Conservation (phyloP, 768 basidiomycete species). For the Lactarius evosmus region DNA sequence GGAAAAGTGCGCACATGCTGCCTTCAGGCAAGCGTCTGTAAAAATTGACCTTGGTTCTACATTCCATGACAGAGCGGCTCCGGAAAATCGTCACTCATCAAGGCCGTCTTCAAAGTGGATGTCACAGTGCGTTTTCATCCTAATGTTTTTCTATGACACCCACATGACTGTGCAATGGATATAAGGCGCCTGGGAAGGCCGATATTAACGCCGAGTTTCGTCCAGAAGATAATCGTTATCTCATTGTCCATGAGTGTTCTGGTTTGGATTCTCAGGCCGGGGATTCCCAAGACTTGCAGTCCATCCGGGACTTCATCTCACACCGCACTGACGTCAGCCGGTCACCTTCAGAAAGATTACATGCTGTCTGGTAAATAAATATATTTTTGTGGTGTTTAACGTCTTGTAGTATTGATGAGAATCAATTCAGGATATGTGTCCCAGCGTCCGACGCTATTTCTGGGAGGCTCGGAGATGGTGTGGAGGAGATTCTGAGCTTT, state of each 20-base stretch:
- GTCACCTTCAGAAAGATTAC: slow-evolving; percentile 4
- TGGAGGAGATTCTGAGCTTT: neutral
- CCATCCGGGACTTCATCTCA: neutral
- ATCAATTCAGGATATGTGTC: too few relatives aligned
- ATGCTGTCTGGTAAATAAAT: neutral
- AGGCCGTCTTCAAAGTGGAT: slow-evolving; percentile 1
- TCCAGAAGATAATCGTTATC: slow-evolving; percentile 2
- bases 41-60: neutral
- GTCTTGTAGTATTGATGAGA: neutral
- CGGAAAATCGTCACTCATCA: slow-evolving; percentile 19
- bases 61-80: neutral
- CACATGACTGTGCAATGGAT: neutral
- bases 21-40: too few relatives aligned
- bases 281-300: neutral
- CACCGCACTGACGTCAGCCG: neutral
- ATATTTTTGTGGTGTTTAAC: neutral
- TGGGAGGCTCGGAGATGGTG: neutral
- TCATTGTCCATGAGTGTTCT: slow-evolving; percentile 8
- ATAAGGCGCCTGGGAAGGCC: neutral
- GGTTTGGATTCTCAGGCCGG: neutral
- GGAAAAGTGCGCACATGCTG: slow-evolving; percentile 9
- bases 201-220: neutral
- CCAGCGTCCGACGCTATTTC: too few relatives aligned
- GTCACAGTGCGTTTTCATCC: neutral
- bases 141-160: neutral